A percentile compares a stretch with the other conserved stretches of the same genome.
Evolutionary conservation across 495 filamentous ascomycete genomes (phyloP).

Genomic region (Penicillium robsamsonii): DNA sequence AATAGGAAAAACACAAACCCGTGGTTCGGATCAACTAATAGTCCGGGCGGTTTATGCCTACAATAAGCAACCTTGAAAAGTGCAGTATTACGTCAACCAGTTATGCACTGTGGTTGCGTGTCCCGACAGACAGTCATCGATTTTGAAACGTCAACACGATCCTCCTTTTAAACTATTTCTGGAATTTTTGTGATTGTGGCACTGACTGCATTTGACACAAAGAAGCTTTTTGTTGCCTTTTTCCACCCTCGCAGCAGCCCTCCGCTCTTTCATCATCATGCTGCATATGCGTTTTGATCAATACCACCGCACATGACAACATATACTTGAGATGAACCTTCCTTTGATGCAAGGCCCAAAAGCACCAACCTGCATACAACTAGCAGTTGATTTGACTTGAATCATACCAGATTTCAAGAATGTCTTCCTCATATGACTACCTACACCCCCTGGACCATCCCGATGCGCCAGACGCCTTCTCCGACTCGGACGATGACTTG

Average conservation of each 20-base stretch:
- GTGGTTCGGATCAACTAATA: neutral
- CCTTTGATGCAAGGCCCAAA: conserved; percentile 13
- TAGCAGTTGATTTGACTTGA: conserved; percentile 11
- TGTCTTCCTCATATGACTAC: conserved; percentile 45
- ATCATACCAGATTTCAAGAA: conserved; percentile 15
- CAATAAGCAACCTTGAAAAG: neutral
- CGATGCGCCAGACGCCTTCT: conserved; percentile 32
- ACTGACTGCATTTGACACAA: neutral
- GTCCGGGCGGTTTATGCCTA: neutral
- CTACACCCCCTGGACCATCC: conserved; percentile 33
- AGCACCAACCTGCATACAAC: conserved; percentile 7
- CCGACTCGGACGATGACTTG: conserved; percentile 55
- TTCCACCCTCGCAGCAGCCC: conserved; percentile 10
- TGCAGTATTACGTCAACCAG: conserved; percentile 5
- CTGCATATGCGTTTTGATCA: conserved; percentile 13
- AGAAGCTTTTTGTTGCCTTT: neutral
- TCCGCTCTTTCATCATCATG: conserved; percentile 17
- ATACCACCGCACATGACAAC: conserved; percentile 18
- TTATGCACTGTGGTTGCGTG: conserved; percentile 12
- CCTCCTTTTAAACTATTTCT: neutral
- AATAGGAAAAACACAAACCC: conserved; percentile 11
- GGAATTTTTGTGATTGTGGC: neutral
- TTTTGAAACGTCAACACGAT: neutral
- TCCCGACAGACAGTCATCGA: conserved; percentile 17
- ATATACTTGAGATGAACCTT: conserved; percentile 26